Evolutionary conservation across 768 basidiomycete genomes (phyloP), one percentile per base, ranked within the genome.

Genomic region (Amanita subjunquillea): DNA sequence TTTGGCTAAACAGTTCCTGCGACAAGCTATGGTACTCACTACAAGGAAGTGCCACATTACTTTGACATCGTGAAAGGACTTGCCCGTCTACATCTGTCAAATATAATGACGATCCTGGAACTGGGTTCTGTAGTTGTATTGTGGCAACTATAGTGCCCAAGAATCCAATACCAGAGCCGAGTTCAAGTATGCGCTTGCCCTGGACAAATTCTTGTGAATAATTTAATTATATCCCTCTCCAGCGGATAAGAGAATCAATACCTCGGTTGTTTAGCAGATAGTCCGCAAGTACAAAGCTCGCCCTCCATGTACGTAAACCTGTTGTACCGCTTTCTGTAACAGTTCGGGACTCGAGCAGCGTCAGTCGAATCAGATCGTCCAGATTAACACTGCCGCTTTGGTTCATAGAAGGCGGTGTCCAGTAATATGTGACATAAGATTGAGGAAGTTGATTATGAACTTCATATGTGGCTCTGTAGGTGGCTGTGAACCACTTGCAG

Each of bases 131-230:
- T 48, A 69, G 62, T 59, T 91, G 88, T 13, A 88, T 62, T 40
- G 71, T 71, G 0, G 79, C 79, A 29, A 79, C 62, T 6, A 88
- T 63, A 37, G 79, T 76, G 3, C 86, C 89, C 13, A 90, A 69
- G 58, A 89, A 83, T n/a, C 89, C 89, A 3, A 74, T 71, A 1
- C 89, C 89, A 5, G 80, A 83, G 9, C 89, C 89, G 1, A 91
- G 71, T 62, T 91, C 89, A 8, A 91, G 73, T 6, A 88, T 71
- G 15, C 71, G 65, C 58, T 72, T 72, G 9, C 63, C 57, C 17
- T 56, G 54, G 1, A 84, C 65, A 9, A 80, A 48, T 6, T 73
- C 83, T 85, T 56, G 6, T 61, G 67, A 71, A 51, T 13, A 25
- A 41, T 34, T n/a, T 15, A 8, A 29, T 30, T 53, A 37, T 36